phyloP scores from a whole-genome alignment of 768 basidiomycete species.

The Lactarius evosmus region DNA sequence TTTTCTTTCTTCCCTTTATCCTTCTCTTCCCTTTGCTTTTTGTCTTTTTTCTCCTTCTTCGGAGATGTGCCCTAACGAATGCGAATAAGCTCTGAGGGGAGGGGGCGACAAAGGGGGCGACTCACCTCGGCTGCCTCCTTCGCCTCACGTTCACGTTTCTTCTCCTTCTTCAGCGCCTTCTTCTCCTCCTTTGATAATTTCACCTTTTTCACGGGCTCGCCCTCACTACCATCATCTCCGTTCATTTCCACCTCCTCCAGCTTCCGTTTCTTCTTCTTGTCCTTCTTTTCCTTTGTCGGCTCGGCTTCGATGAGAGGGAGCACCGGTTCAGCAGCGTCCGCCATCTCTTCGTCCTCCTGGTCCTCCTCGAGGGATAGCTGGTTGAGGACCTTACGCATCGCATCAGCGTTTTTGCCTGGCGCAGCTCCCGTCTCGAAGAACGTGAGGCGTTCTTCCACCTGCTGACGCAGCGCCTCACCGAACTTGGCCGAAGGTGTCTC shows the following conservation, averaged over 20 bases:
- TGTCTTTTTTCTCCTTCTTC: slow-evolving; percentile 40
- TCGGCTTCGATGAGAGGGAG: slow-evolving; percentile 59
- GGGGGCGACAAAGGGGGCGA: slow-evolving; percentile 4
- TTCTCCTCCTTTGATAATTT: slow-evolving; percentile 84
- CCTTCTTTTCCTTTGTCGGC: slow-evolving; percentile 35
- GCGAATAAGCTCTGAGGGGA: slow-evolving; percentile 2
- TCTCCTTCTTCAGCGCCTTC: slow-evolving; percentile 77
- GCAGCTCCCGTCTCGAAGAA: slow-evolving; percentile 93
- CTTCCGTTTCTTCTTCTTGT: slow-evolving; percentile 56
- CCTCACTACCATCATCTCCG: slow-evolving; percentile 46
- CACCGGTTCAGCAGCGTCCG: slow-evolving; percentile 47
- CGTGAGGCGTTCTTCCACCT: slow-evolving; percentile 91
- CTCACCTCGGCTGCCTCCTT: slow-evolving; percentile 45
- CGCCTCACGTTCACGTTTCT: slow-evolving; percentile 59
- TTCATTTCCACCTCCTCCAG: slow-evolving; percentile 66
- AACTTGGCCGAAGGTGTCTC: slow-evolving; percentile 88
- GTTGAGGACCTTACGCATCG: slow-evolving; percentile 86
- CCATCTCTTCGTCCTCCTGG: slow-evolving; percentile 47
- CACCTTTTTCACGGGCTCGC: slow-evolving; percentile 60
- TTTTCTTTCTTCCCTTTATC: slow-evolving; percentile 57
- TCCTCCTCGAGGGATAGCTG: slow-evolving; percentile 67
- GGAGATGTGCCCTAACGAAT: slow-evolving; percentile 35
- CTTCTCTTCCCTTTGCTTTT: slow-evolving; percentile 45
- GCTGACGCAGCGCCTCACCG: slow-evolving; percentile 87
- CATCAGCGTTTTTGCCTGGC: slow-evolving; percentile 87